Evolutionary conservation across 495 filamentous ascomycete genomes (phyloP).

Genomic region (Podospora appendiculata): DNA sequence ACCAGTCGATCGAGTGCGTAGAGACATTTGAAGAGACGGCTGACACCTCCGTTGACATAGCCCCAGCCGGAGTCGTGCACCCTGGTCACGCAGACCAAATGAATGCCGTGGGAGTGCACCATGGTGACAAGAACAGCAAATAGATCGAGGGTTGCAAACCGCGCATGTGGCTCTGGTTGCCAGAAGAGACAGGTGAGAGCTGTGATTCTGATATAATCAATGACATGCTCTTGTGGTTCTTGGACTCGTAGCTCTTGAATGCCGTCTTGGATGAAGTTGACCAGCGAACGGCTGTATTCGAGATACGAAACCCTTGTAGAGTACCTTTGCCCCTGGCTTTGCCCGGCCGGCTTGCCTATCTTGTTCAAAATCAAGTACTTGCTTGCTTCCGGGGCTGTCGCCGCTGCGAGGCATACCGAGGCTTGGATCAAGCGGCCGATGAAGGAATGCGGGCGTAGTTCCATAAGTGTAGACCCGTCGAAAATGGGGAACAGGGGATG

Average conservation of each 20-base stretch:
- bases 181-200: conserved; percentile 21
- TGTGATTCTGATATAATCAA: conserved; percentile 14
- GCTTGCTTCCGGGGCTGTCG: conserved; percentile 30
- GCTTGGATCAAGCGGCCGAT: conserved; percentile 24
- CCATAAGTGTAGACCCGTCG: conserved; percentile 13
- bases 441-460: neutral
- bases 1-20: conserved; percentile 63
- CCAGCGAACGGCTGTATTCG: conserved; percentile 29
- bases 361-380: conserved; percentile 19
- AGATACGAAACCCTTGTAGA: conserved; percentile 18
- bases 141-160: conserved; percentile 8
- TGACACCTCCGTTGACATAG: neutral
- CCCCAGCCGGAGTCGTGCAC: neutral
- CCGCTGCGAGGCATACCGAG: conserved; percentile 43
- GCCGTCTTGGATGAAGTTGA: conserved; percentile 22
- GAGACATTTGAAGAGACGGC: conserved; percentile 53
- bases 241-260: conserved; percentile 3
- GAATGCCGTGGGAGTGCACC: conserved; percentile 58
- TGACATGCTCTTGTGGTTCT: conserved; percentile 4
- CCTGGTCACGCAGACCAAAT: conserved; percentile 25
- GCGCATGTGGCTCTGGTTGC: conserved; percentile 13
- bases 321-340: conserved; percentile 10
- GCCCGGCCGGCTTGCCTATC: conserved; percentile 13
- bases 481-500: conserved; percentile 45
- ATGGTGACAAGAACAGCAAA: conserved; percentile 38